Evolutionary conservation across 345 rosid species (phyloP).

Genomic region (Gynandropsis gynandra): DNA sequence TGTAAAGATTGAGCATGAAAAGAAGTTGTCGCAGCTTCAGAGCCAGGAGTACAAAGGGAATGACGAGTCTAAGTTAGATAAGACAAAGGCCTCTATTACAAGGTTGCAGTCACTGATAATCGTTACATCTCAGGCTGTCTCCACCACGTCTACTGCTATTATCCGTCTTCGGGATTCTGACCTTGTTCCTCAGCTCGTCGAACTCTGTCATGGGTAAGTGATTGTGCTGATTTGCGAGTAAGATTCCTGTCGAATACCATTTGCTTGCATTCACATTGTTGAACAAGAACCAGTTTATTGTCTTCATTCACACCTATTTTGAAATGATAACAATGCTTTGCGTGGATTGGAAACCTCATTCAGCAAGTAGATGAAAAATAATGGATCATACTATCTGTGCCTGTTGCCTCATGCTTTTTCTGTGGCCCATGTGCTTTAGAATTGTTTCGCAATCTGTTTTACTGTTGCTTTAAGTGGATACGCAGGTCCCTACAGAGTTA

Average conservation of each 20-base stretch:
- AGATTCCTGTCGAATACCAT: conserved; percentile 2
- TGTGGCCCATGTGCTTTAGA: conserved; percentile 12
- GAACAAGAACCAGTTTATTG: not conserved
- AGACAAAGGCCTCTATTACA: conserved; percentile 67
- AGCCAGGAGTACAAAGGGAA: conserved; percentile 93
- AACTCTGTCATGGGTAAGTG: conserved; percentile 83
- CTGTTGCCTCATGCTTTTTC: not conserved
- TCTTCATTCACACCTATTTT: conserved; percentile 5
- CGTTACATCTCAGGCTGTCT: conserved; percentile 85
- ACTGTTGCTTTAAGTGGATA: conserved; percentile 1
- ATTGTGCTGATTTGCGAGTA: not conserved
- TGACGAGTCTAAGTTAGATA: conserved; percentile 72
- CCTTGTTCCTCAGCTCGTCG: conserved; percentile 90
- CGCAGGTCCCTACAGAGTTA: not conserved
- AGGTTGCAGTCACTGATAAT: conserved; percentile 66
- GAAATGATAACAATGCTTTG: not conserved
- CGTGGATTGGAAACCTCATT: too few species aligned
- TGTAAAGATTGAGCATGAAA: conserved; percentile 84
- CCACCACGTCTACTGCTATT: conserved; percentile 82
- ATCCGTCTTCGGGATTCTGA: conserved; percentile 69
- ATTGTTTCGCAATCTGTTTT: conserved; percentile 9
- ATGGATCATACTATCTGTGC: conserved; percentile 1
- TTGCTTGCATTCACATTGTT: conserved; percentile 18
- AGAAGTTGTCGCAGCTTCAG: conserved; percentile 73
- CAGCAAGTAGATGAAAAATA: conserved; percentile 15